Base-by-base conservation (phyloP, 2,329 filamentous ascomycete genomes). In the Aspergillus viridinutans region DNA sequence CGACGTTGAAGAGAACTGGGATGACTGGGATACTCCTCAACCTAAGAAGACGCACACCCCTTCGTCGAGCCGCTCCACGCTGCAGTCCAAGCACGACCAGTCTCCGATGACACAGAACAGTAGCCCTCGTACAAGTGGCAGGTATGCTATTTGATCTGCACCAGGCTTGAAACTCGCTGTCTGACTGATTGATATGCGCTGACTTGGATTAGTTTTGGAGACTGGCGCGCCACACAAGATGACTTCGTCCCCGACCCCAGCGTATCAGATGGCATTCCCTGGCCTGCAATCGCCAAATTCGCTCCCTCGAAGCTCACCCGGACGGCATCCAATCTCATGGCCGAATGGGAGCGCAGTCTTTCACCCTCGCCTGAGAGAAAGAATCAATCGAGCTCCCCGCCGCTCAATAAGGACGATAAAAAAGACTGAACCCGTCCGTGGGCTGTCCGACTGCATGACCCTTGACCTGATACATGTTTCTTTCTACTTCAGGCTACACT, bases 311-410 rank as follows among this genome's bases (percentile, higher is more conserved):
- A 90, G 66, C 77, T 97, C 64, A 90, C 91, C 70, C 84, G 86
- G 40, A 93, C 90, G 0, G 90, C 92, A n/a, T 89, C 87, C 38
- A 89, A 88, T 60, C 80, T 96, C 56, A 91, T 97, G 85, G 89
- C 87, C 62, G 92, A 96, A 70, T 96, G 91, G 90, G 93, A 97
- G 77, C 90, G 86, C 72, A 90, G 84, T 63, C 77, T 92, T 14
- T 85, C 83, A 2, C 80, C 85, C 35, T 78, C 82, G 1, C 67
- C 73, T 3, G 71, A 72, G 32, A 61, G 65, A 32, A 61, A 60
- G 45, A 50, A 4, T 45, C 52, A 23, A 49, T 52, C 58, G 23
- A 58, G 54, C 38, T 65, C 63, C 38, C 58, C 66, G 35, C 57
- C 56, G 5, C 54, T 59, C 8, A 61, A 58, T 32, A 72, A 72